Conservation (phyloP, 2,329 filamentous ascomycete species). For the Onygenales sp. region DNA sequence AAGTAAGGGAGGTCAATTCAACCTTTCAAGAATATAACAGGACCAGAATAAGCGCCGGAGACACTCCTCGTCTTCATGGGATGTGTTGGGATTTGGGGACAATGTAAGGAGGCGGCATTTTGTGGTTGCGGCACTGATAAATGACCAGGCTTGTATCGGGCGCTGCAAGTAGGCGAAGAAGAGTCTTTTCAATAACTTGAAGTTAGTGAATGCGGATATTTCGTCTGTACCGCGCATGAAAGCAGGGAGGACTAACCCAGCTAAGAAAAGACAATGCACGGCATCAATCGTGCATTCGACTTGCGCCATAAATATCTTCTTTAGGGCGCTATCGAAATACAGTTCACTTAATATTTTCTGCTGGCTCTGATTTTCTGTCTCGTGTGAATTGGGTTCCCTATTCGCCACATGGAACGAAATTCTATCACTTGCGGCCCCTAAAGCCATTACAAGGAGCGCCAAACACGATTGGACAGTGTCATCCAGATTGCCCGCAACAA, state of each 20-base stretch:
- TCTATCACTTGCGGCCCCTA: slow-evolving; percentile 40
- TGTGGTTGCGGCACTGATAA: slow-evolving; percentile 40
- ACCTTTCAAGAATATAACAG: slow-evolving; percentile 47
- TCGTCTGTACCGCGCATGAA: too few relatives aligned
- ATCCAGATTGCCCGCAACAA: slow-evolving; percentile 29
- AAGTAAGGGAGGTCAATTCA: not conserved
- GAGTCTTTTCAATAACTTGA: slow-evolving; percentile 19
- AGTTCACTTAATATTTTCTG: slow-evolving; percentile 31
- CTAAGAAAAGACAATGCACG: slow-evolving; percentile 43
- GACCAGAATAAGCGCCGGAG: slow-evolving; percentile 46
- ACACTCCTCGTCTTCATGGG: slow-evolving; percentile 37
- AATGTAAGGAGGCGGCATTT: slow-evolving; percentile 43
- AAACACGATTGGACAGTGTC: slow-evolving; percentile 33
- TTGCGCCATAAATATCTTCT: slow-evolving; percentile 38
- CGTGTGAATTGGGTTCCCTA: slow-evolving; percentile 14
- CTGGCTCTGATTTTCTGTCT: slow-evolving; percentile 21
- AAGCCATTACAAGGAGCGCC: slow-evolving; percentile 38
- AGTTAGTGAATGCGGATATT: not conserved
- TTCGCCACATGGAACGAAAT: slow-evolving; percentile 20
- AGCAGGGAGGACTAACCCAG: slow-evolving; percentile 30
- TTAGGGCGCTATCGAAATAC: slow-evolving; percentile 40
- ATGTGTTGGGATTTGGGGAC: slow-evolving; percentile 29
- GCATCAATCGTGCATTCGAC: slow-evolving; percentile 38
- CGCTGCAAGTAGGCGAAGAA: slow-evolving; percentile 44
- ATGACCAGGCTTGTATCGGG: slow-evolving; percentile 45